These are phyloP conservation scores for Carex pumila DNA, from an alignment of 176 grass and related monocot genomes.

Conservation along the genomic window DNA sequence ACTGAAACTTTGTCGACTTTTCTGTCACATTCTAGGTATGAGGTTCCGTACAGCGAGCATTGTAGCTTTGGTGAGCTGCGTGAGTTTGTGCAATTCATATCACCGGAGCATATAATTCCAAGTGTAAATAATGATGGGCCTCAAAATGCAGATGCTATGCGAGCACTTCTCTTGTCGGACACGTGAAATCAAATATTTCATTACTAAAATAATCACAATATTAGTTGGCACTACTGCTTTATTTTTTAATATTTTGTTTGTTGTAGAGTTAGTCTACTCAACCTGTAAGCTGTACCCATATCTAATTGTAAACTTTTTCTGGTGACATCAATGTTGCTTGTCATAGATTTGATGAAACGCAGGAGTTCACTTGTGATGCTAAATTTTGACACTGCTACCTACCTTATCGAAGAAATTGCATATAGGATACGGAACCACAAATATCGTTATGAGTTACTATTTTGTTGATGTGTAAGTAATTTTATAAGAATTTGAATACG, in stretches of 20 bases:
- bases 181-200: not conserved
- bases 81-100: constrained; percentile 72
- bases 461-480: not conserved
- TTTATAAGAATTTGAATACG: not conserved
- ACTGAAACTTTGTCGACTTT: not conserved
- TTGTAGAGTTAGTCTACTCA: not conserved
- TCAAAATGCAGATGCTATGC: constrained; percentile 67
- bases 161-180: constrained; percentile 42
- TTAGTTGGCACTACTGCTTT: not conserved
- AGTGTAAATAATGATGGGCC: constrained; percentile 86
- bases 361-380: not conserved
- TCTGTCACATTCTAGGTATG: constrained; percentile 54
- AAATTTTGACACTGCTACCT: not conserved
- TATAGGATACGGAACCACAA: not conserved
- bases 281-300: not conserved
- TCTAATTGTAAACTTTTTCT: not conserved
- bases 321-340: not conserved
- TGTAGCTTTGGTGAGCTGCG: constrained; percentile 81
- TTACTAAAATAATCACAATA: not conserved
- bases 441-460: not conserved
- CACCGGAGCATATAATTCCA: constrained; percentile 74
- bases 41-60: constrained; percentile 93
- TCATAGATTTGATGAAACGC: not conserved
- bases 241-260: not conserved
- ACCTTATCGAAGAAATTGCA: not conserved